Base-by-base conservation (phyloP, 805 yeast genomes). In the Lipomyces yamanashiensis region DNA sequence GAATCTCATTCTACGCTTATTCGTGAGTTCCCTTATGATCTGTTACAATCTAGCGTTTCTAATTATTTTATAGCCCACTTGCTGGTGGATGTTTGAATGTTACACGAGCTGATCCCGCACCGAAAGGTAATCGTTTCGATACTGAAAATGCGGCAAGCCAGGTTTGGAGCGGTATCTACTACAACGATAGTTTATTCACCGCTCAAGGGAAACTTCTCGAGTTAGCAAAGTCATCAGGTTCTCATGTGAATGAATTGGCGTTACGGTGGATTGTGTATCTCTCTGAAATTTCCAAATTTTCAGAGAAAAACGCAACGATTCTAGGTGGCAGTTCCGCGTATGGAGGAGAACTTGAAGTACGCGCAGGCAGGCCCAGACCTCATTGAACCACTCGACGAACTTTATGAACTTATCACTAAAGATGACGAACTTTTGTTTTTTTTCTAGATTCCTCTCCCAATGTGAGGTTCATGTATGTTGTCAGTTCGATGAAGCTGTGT, bases 1-100 rank as follows among this genome's bases (percentile, higher is more conserved):
- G 61, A 5, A 64, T 72, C 13, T 15, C 67, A 1, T 71, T 71
- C 48, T 71, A 69, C 59, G 74, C 74, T 21, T 71, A 71, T 40
- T 71, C 74, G 43, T 71, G 71, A 13, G 41, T 57, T 2, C n/a
- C 43, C 34, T n/a, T 34, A 9, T 2, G 34, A 21, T 8, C 28
- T 28, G 36, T n/a, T 34, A 12, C 28, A 15, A 10, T 15, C 15
- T 5, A n/a, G 21, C 72, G 37, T 57, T 62, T 34, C 69, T 64
- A 60, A 36, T 36, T 21, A 28, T 3, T 28, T 28, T 28, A 4
- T 10, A 57, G 60, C 4, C 61, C 61, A 8, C 52, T 52, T 5
- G 57, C 57, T n/a, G 57, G 56, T 5, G 57, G 59, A 6, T 40
- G 47, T 17, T 53, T 59, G 36, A 53, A 47, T 49, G 23, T 52